phyloP scores from a whole-genome alignment of 2,329 filamentous ascomycete genomes.

The Torrubiella hemipterigena region DNA sequence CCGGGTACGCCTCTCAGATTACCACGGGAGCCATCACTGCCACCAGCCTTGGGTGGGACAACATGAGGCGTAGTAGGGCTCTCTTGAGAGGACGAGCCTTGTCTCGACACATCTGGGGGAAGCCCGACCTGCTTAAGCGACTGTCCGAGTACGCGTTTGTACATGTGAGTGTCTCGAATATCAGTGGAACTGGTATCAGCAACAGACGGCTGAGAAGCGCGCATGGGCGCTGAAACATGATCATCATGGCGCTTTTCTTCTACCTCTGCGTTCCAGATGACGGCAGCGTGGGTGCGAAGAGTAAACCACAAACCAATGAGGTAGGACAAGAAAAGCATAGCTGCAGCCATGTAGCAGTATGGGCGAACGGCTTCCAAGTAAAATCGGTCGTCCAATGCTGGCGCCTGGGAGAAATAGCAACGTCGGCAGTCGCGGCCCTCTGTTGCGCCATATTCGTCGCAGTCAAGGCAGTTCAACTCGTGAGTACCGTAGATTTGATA shows the following conservation, averaged over 20 bases:
- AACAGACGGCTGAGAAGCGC: slow-evolving; percentile 23
- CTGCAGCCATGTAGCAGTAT: slow-evolving; percentile 81
- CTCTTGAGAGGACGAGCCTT: slow-evolving; percentile 28
- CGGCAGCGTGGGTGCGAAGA: slow-evolving; percentile 84
- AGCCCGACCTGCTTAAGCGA: slow-evolving; percentile 77
- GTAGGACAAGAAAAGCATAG: slow-evolving; percentile 83
- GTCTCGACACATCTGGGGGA: slow-evolving; percentile 28
- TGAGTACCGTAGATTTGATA: slow-evolving; percentile 98
- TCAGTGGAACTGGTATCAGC: slow-evolving; percentile 46
- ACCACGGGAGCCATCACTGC: slow-evolving; percentile 24
- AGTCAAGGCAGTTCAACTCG: slow-evolving; percentile 74
- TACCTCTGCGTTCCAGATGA: slow-evolving; percentile 85
- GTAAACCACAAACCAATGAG: slow-evolving; percentile 93
- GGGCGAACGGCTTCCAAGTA: slow-evolving; percentile 84
- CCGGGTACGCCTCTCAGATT: slow-evolving; percentile 46
- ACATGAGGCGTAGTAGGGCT: slow-evolving; percentile 50
- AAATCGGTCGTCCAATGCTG: slow-evolving; percentile 75
- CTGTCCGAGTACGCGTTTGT: slow-evolving; percentile 87
- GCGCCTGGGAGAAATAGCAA: slow-evolving; percentile 86
- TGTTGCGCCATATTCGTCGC: slow-evolving; percentile 32
- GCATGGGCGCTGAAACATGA: slow-evolving; percentile 19
- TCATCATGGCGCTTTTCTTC: slow-evolving; percentile 65
- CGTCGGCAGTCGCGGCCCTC: slow-evolving; percentile 67
- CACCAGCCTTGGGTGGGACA: slow-evolving; percentile 58
- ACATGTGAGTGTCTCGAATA: slow-evolving; percentile 77